Evolutionary conservation across 352 stramenopile genomes (phyloP).

Genomic region (Thalassiosira exigua): DNA sequence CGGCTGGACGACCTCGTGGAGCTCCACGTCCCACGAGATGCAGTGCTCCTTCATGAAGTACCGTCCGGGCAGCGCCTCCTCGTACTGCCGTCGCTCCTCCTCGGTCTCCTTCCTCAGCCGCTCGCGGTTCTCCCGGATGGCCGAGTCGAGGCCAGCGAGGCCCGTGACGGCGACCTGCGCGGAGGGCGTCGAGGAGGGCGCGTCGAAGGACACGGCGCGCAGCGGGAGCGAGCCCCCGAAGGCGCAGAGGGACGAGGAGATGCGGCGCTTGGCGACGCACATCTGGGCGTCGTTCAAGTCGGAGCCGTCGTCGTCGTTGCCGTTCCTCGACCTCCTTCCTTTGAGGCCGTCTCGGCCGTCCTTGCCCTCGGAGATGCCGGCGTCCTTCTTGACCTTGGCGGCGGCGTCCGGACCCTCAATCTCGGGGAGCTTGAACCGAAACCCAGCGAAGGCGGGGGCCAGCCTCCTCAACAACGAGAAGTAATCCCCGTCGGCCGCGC

Average conservation of each 20-base stretch:
- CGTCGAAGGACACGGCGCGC: neutral
- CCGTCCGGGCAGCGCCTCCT: conserved; percentile 62
- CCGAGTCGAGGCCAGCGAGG: too few species aligned
- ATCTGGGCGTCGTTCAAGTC: too few species aligned
- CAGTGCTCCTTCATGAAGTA: conserved; percentile 82
- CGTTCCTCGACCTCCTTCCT: conserved; percentile 35
- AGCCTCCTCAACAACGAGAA: conserved; percentile 38
- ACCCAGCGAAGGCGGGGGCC: conserved; percentile 28
- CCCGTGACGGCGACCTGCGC: too few species aligned
- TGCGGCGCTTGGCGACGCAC: conserved; percentile 61
- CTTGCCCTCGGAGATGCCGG: too few species aligned
- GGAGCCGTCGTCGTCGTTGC: too few species aligned
- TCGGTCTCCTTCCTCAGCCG: conserved; percentile 24
- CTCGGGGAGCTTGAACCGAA: conserved; percentile 46
- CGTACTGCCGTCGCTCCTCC: conserved; percentile 56
- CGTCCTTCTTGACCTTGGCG: too few species aligned
- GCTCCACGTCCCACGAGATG: conserved; percentile 83
- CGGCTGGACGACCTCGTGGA: conserved; percentile 64
- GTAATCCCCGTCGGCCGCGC: conserved; percentile 32
- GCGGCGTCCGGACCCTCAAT: conserved; percentile 22
- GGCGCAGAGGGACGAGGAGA: conserved; percentile 73
- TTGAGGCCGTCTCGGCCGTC: conserved; percentile 3
- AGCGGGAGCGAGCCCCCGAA: conserved; percentile 67
- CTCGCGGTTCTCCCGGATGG: too few species aligned
- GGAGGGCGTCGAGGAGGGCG: neutral